phyloP scores from a whole-genome alignment of 495 filamentous ascomycete genomes.

The Acidiella bohemica region DNA sequence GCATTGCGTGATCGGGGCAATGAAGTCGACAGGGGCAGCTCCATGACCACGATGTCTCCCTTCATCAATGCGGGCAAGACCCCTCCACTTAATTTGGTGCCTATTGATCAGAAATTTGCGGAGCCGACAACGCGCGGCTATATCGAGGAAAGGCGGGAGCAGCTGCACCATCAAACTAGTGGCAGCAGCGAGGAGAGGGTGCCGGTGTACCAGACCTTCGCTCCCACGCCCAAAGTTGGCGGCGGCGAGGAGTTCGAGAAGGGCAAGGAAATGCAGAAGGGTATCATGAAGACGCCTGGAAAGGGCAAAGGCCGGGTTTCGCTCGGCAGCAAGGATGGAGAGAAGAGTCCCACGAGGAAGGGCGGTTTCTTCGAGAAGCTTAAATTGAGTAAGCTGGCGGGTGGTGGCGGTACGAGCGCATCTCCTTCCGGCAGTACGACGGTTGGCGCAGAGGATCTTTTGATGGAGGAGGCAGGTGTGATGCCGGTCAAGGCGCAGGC shows the following conservation, averaged over 20 bases:
- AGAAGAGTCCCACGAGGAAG: slow-evolving; percentile 29
- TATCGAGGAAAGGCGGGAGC: slow-evolving; percentile 22
- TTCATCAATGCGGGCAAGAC: slow-evolving; percentile 17
- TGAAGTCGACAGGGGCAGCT: not conserved
- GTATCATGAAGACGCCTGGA: too few relatives aligned
- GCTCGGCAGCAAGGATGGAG: too few relatives aligned
- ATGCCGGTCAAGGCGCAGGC: slow-evolving; percentile 22
- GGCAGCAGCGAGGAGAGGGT: slow-evolving; percentile 7
- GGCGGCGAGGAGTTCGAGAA: not conserved
- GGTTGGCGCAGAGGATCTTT: not conserved
- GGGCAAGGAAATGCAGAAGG: too few relatives aligned
- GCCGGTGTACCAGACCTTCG: slow-evolving; percentile 10
- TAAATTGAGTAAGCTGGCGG: slow-evolving; percentile 14
- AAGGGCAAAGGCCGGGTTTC: too few relatives aligned
- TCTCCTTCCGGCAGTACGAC: slow-evolving; percentile 5
- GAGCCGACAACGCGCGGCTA: slow-evolving; percentile 18
- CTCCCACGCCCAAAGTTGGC: slow-evolving; percentile 10
- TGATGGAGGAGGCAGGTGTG: slow-evolving; percentile 5
- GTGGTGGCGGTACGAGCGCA: too few relatives aligned
- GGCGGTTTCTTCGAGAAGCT: slow-evolving; percentile 25
- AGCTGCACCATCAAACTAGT: slow-evolving; percentile 21
- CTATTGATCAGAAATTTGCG: slow-evolving; percentile 1
- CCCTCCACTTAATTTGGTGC: slow-evolving; percentile 14
- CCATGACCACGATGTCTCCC: slow-evolving; percentile 18
- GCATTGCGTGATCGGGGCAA: slow-evolving; percentile 2